These are phyloP conservation scores for Osmozyma mogii DNA, from an alignment of 805 yeast species.

Conservation along the genomic window DNA sequence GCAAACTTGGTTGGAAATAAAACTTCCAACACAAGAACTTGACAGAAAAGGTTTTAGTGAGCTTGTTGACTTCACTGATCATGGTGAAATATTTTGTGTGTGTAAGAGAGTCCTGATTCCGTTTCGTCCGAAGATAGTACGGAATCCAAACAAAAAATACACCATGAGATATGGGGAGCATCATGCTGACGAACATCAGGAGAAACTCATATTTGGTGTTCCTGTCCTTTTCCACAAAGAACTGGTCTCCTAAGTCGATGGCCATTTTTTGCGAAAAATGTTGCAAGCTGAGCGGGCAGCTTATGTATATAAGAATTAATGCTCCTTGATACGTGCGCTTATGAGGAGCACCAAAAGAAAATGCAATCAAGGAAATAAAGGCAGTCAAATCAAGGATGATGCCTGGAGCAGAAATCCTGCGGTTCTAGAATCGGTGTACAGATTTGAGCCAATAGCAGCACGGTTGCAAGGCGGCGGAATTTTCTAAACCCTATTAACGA, in stretches of 20 bases:
- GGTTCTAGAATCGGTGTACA: no score
- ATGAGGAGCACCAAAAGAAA: no score
- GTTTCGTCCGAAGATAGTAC: conserved; percentile 17
- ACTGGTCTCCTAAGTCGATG: conserved; percentile 32
- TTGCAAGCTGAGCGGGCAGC: no score
- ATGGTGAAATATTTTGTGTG: conserved; percentile 18
- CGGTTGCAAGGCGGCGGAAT: no score
- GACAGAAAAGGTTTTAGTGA: conserved; percentile 20
- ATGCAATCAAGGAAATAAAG: no score
- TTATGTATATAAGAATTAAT: no score
- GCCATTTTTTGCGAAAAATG: no score
- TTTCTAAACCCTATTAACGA: no score
- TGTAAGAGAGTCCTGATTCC: conserved; percentile 11
- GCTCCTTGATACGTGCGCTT: no score
- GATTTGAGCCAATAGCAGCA: no score
- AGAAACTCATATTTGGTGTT: conserved; percentile 31
- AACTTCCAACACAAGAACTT: conserved; percentile 9
- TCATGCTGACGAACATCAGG: conserved; percentile 18
- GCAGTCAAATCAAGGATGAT: no score
- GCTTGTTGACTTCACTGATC: conserved; percentile 18
- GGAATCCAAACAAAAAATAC: conserved; percentile 38
- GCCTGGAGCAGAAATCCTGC: no score
- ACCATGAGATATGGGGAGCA: conserved; percentile 29
- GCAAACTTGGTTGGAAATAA: conserved; percentile 36
- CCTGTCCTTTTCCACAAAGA: conserved; percentile 28